Evolutionary conservation across 164 flowering plant species (phyloP), one percentile per base, ranked within the genome.

Genomic region (Macadamia tetraphylla): DNA sequence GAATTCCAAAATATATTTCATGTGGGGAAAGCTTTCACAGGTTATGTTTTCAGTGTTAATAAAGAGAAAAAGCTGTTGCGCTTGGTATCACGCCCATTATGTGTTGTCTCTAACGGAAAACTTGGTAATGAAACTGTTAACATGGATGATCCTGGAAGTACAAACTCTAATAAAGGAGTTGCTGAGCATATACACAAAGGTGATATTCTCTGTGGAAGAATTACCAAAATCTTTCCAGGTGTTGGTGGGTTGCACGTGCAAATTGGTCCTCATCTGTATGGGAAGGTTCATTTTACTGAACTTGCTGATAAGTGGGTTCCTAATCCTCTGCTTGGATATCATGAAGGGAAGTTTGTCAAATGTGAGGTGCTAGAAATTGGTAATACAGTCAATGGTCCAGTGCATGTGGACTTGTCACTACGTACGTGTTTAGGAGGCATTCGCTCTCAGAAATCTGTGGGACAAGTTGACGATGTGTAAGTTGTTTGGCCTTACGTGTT

Each of bases 281-380:
- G 99, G 52, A 90, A 84, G 79, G 98, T 90, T 73, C 96, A 92
- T 80, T 94, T 74, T 73, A 84, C 89, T 31, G 99, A 94, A 73
- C 77, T 94, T 15, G 65, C 79, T 13, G 90, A 87, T 61, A 31
- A 64, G n/a, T 88, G 87, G 86, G 88, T 81, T 40, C 61, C 87
- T 48, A 74, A 89, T 15, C 99, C 99, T 73, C 75, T 92, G 63
- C 61, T 79, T 72, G 88, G 80, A 30, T 90, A 82, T 76, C 73
- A 74, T 13, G 96, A 87, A 77, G 98, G 99, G 32, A 90, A 94
- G 64, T 89, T 90, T 81, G 96, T 92, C 65, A 92, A 86, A 78
- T 94, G 92, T 77, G 83, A 83, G 81, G 92, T 92, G 53, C 73
- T 92, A 29, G 94, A 87, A 69, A 70, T 89, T 32, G 68, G 76